Conservation (phyloP, 2,329 filamentous ascomycete species). For the Microsporum ferrugineum region DNA sequence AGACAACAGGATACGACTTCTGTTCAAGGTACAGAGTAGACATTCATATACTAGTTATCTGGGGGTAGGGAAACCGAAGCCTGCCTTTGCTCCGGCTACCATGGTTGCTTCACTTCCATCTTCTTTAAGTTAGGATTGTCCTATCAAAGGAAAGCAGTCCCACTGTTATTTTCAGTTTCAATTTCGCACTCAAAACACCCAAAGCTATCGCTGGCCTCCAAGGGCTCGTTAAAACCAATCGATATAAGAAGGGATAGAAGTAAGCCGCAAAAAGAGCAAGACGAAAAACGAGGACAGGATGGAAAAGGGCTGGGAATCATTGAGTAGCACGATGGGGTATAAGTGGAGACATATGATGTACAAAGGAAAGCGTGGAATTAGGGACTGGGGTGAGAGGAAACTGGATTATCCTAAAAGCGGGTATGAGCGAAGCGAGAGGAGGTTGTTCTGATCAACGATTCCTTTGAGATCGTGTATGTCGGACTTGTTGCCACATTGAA, state of each 20-base stretch:
- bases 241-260: neutral
- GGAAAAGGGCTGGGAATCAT: neutral
- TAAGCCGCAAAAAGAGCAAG: neutral
- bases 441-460: constrained; percentile 22
- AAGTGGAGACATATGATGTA: constrained; percentile 5
- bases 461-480: constrained; percentile 24
- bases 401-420: neutral
- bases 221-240: constrained; percentile 1
- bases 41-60: constrained; percentile 1
- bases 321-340: constrained; percentile 1
- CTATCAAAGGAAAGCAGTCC: constrained; percentile 1
- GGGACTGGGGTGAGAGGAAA: neutral
- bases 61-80: neutral
- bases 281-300: neutral
- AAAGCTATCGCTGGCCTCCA: neutral
- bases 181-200: neutral
- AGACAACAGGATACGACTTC: neutral
- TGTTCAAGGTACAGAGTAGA: neutral
- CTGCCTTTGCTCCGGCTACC: neutral
- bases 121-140: neutral
- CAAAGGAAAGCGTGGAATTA: constrained; percentile 5
- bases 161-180: constrained; percentile 1
- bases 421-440: neutral
- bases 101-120: neutral
- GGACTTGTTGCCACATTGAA: constrained; percentile 34